phyloP scores from a whole-genome alignment of 306 rosid genomes.

The Adenanthera pavonina region DNA sequence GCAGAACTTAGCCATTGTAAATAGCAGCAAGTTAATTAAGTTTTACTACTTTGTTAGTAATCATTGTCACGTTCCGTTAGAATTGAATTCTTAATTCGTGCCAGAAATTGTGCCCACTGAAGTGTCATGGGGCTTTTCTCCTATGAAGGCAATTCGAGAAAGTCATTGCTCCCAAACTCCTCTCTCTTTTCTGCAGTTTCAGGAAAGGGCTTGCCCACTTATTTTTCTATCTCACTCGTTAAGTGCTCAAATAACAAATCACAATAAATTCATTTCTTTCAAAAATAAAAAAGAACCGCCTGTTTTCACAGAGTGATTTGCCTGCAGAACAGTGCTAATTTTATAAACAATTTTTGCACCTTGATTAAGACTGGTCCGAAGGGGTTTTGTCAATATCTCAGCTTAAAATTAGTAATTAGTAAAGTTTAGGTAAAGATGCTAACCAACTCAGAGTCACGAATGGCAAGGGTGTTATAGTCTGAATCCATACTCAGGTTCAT shows the following conservation, averaged over 20 bases:
- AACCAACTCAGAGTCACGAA: background rate
- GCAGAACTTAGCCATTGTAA: slow-evolving; percentile 49
- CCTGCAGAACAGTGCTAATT: slow-evolving; percentile 11
- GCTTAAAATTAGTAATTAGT: background rate
- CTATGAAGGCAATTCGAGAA: slow-evolving; percentile 45
- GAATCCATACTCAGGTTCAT: background rate
- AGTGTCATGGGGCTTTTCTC: slow-evolving; percentile 45
- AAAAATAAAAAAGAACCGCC: background rate
- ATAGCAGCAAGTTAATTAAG: slow-evolving; percentile 42
- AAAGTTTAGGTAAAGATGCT: background rate
- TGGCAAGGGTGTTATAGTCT: background rate
- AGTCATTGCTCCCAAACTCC: slow-evolving; percentile 39
- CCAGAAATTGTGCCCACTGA: slow-evolving; percentile 47
- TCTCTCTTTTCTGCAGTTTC: slow-evolving; percentile 40
- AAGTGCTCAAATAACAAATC: slow-evolving; percentile 31
- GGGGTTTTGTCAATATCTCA: slow-evolving; percentile 9
- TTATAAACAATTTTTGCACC: background rate
- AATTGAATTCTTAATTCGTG: slow-evolving; percentile 54
- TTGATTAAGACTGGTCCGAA: slow-evolving; percentile 24
- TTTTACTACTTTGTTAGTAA: slow-evolving; percentile 26
- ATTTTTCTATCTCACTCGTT: background rate
- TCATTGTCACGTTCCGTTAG: slow-evolving; percentile 37
- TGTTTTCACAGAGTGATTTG: slow-evolving; percentile 4
- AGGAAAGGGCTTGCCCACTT: slow-evolving; percentile 47
- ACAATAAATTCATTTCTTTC: background rate